Evolutionary conservation across 2,329 filamentous ascomycete species (phyloP).

Genomic region (Coniochaeta hoffmannii): DNA sequence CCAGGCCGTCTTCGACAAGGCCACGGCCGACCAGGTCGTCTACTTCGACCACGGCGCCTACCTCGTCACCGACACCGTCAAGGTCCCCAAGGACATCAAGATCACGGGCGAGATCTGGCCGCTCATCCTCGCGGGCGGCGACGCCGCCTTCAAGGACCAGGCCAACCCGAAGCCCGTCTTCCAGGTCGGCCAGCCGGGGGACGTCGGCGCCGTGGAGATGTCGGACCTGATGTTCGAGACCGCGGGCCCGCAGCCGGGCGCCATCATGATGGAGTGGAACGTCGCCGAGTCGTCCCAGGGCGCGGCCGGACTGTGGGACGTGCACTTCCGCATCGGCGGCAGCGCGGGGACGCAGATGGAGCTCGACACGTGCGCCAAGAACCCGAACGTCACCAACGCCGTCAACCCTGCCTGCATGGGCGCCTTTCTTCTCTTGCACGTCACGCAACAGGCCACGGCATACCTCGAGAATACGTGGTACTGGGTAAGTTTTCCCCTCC

Average conservation of each 20-base stretch:
- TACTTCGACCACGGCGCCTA: slow-evolving; percentile 74
- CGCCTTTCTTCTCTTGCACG: slow-evolving; percentile 62
- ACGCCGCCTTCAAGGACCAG: slow-evolving; percentile 62
- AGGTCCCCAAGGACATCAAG: slow-evolving; percentile 70
- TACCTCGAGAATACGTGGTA: slow-evolving; percentile 90
- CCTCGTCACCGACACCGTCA: slow-evolving; percentile 60
- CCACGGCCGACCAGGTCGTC: slow-evolving; percentile 55
- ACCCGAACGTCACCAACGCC: slow-evolving; percentile 52
- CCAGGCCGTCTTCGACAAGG: slow-evolving; percentile 67
- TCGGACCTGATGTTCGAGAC: slow-evolving; percentile 83
- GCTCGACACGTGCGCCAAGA: slow-evolving; percentile 72
- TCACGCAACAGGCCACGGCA: slow-evolving; percentile 54
- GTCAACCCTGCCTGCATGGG: slow-evolving; percentile 64
- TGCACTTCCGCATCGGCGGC: slow-evolving; percentile 91
- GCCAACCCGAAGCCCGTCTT: slow-evolving; percentile 76
- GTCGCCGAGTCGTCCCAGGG: slow-evolving; percentile 60
- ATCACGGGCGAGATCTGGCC: slow-evolving; percentile 92
- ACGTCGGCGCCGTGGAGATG: slow-evolving; percentile 77
- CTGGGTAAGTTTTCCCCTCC: too few relatives aligned
- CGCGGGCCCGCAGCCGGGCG: slow-evolving; percentile 73
- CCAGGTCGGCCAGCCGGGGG: slow-evolving; percentile 71
- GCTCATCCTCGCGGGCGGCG: slow-evolving; percentile 74
- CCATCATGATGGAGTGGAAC: slow-evolving; percentile 90
- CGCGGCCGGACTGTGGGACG: slow-evolving; percentile 80
- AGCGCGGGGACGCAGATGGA: slow-evolving; percentile 77